Base-by-base conservation (phyloP, 352 stramenopile species). In the Phytopythium mirpurense region DNA sequence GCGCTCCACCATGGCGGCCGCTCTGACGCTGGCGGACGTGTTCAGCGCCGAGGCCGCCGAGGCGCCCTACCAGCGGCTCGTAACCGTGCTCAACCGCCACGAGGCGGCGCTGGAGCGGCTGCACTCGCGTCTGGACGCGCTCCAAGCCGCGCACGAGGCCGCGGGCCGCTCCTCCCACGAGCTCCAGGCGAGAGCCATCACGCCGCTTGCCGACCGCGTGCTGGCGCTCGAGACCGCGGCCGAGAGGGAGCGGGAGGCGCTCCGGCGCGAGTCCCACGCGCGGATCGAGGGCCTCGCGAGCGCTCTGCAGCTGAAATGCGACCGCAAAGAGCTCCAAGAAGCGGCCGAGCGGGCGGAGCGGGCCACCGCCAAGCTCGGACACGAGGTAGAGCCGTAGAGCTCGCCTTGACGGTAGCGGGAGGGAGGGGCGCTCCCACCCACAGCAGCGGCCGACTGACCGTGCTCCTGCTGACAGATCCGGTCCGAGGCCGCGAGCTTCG, bases 1-100 rank as follows among this genome's bases (percentile, higher is more conserved):
- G n/a, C n/a, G n/a, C n/a, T n/a, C n/a, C n/a, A n/a, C n/a, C 27
- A 32, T 53, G 23, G 51, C 43, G 10, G 41, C 29, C 0, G 35
- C 54, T 2, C 49, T 73, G 46, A 61, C 68, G 40, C 63, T 86
- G 15, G 40, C 56, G 35, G 74, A 89, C 16, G 56, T 89, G 18
- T 89, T 84, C 57, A 66, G 86, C 37, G 72, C 70, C 5, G 63
- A 77, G 37, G 73, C 74, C 2, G 59, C 72, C 3, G 66, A 84
- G 37, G 67, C 60, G 9, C 69, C 75, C 18, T 74, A 74, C 59
- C 69, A 81, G 52, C 67, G 75, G 1, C 74, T 89, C 18, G 76
- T 86, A 21, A 67, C 74, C n/a, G 68, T 81, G 37, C 70, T 89
- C 48, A 89, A 89, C 56, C 46, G 63, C 9, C 78, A 89, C 54